A percentile compares a stretch with the other conserved stretches of the same genome.
Conservation (phyloP, 2,329 filamentous ascomycete species). For the Aureobasidium sp. region DNA sequence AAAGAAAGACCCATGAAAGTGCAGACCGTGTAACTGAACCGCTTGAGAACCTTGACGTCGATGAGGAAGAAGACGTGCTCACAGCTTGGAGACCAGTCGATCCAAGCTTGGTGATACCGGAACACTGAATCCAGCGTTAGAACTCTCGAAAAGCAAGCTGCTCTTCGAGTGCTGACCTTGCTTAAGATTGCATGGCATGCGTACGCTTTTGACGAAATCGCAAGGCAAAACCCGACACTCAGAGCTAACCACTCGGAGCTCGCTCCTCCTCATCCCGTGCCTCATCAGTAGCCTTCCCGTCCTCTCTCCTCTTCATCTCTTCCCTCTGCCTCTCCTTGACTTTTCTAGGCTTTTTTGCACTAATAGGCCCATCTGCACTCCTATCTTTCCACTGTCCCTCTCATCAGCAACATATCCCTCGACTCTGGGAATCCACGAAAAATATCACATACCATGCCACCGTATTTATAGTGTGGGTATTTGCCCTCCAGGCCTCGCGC, state of each 20-base stretch:
- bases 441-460: conserved; percentile 26
- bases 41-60: conserved; percentile 37
- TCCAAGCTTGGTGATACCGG: conserved; percentile 34
- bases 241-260: neutral
- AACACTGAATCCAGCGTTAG: no score
- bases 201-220: neutral
- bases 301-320: conserved; percentile 22
- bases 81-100: conserved; percentile 36
- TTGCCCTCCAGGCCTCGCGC: conserved; percentile 35
- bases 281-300: neutral
- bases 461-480: conserved; percentile 32
- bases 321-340: conserved; percentile 31
- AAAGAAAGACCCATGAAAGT: conserved; percentile 36
- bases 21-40: conserved; percentile 40
- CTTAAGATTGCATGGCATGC: neutral
- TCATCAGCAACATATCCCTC: neutral
- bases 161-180: no score
- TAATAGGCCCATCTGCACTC: conserved; percentile 30
- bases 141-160: no score
- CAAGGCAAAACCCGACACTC: no score
- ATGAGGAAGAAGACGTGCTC: conserved; percentile 37
- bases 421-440: neutral
- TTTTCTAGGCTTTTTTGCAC: conserved; percentile 36
- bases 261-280: neutral
- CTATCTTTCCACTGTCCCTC: conserved; percentile 35